Percentiles rank a stretch among this genome's conserved stretches.
phyloP scores from a whole-genome alignment of 306 rosid genomes.

The Dryas drummondii region DNA sequence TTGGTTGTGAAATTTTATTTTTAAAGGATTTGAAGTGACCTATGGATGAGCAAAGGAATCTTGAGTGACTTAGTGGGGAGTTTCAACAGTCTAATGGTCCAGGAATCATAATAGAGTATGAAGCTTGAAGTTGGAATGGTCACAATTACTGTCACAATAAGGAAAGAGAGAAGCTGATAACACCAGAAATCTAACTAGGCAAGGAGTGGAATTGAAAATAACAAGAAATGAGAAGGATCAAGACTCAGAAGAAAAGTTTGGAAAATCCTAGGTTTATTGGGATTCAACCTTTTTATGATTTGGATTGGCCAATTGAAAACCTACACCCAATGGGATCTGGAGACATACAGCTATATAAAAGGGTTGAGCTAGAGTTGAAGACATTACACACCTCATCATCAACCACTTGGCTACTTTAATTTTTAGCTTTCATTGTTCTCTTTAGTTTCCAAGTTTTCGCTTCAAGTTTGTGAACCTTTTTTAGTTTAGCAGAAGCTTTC shows the following conservation, averaged over 20 bases:
- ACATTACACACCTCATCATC: background rate
- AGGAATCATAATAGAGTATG: background rate
- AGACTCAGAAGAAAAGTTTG: background rate
- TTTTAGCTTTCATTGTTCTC: too few relatives aligned
- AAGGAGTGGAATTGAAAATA: background rate
- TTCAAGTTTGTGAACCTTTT: too few relatives aligned
- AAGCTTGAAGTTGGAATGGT: background rate
- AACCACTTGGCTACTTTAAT: too few relatives aligned
- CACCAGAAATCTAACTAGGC: background rate
- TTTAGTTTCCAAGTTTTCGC: too few relatives aligned
- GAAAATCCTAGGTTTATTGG: background rate
- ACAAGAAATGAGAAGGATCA: background rate
- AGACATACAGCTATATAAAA: background rate
- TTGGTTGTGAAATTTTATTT: background rate
- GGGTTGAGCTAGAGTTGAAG: background rate
- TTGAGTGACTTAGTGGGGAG: background rate
- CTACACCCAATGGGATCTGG: background rate
- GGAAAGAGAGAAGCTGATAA: background rate
- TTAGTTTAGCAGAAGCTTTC: too few relatives aligned
- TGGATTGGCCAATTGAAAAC: background rate
- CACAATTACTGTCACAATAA: background rate
- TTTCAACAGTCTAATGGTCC: background rate
- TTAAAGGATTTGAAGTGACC: background rate
- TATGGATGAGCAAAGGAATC: background rate
- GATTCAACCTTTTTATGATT: background rate